phyloP scores from a whole-genome alignment of 192 early-diverging fungal genomes.

The Dissophora globulifera region DNA sequence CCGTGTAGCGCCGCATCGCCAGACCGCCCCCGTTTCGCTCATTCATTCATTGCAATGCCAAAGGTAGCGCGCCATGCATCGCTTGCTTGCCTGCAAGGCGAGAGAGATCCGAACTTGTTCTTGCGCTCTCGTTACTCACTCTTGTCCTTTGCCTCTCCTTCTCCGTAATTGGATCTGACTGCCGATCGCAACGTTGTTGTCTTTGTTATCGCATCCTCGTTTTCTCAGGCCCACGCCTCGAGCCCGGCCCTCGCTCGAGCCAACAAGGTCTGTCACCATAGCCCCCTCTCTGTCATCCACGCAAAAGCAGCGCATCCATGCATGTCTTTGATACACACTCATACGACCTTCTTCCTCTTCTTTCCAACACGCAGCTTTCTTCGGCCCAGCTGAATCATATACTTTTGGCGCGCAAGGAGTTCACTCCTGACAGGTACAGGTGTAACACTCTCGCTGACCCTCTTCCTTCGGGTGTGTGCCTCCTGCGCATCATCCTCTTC shows the following conservation, averaged over 20 bases:
- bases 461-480: not conserved
- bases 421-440: slow-evolving; percentile 25
- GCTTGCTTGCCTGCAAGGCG: too few relatives aligned
- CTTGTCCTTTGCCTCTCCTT: too few relatives aligned
- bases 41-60: not conserved
- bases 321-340: not conserved
- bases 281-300: not conserved
- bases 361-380: slow-evolving; percentile 20
- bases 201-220: too few relatives aligned
- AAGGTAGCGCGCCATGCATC: too few relatives aligned
- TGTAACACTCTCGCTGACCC: not conserved
- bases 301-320: too few relatives aligned
- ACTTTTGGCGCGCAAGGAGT: slow-evolving; percentile 15
- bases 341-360: not conserved
- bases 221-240: not conserved
- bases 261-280: slow-evolving; percentile 17
- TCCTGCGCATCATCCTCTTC: not conserved
- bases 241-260: slow-evolving; percentile 23
- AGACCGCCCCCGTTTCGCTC: slow-evolving; percentile 5
- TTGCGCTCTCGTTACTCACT: too few relatives aligned
- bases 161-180: too few relatives aligned
- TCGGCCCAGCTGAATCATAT: slow-evolving; percentile 38
- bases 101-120: too few relatives aligned
- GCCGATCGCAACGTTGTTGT: too few relatives aligned
- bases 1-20: not conserved